Evolutionary conservation across 1,139 yeast genomes (phyloP), one percentile per base, ranked within the genome.

Genomic region (Saccharomyces pastorianus): DNA sequence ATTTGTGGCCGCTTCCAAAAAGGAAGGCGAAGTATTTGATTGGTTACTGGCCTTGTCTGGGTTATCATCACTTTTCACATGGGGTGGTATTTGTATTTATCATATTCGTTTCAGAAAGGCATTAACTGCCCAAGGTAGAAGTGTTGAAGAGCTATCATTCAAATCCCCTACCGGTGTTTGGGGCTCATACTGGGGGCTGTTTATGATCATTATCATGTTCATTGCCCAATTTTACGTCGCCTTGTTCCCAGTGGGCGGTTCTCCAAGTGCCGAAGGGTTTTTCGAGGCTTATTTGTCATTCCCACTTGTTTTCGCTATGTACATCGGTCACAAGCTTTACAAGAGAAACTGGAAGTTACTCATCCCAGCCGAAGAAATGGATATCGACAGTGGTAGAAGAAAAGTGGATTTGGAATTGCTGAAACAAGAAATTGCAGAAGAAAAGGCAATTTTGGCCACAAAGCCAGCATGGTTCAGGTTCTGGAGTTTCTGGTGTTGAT

Each of bases 321-420:
- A 82, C 72, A 34, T 78, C 34, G 75, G 73, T 57, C 87, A 85
- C 75, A 78, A 83, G 62, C 27, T 82, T 14, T 84, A 80, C 77
- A 77, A 75, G 61, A 79, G 73, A 59, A 81, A 82, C 66, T 83
- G 82, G 81, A 76, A 65, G 50, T 61, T 81, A 31, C 77, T 68
- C 61, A 73, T 78, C 63, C 75, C 77, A 57, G 78, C 82, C 49
- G 67, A 71, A 51, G 81, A 83, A 54, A 78, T 85, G 61, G 90
- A 84, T 66, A 71, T 85, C 56, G 90, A 85, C 63, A 77, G 84
- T 32, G 91, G 91, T 68, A 83, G 90, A 79, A 80, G 86, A 67
- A 85, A 83, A 59, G 70, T 79, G 56, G 90, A 85, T 66, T 69
- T 84, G 61, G 90, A 85, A 59, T 73, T 83, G 54, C 74, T 84